phyloP scores from a whole-genome alignment of 2,329 filamentous ascomycete genomes.

The Fusarium keratoplasticum region DNA sequence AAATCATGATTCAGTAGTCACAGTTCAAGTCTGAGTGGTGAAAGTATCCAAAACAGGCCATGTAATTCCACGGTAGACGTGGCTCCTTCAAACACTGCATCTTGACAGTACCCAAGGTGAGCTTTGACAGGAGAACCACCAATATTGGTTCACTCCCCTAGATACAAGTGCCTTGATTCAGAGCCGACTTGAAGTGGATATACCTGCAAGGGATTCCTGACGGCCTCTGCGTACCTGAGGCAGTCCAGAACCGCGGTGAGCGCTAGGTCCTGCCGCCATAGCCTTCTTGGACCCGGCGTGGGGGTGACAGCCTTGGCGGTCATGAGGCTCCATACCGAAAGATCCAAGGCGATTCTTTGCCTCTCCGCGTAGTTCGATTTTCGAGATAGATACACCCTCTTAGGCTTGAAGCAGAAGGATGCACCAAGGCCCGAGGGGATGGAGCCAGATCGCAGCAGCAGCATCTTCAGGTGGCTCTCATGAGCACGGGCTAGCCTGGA shows the following conservation, averaged over 20 bases:
- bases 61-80: not conserved
- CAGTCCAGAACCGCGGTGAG: not conserved
- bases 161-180: not conserved
- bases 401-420: not conserved
- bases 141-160: not conserved
- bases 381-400: not conserved
- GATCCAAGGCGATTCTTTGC: not conserved
- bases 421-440: not conserved
- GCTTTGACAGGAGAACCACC: not conserved
- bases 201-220: not conserved
- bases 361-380: not conserved
- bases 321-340: not conserved
- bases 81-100: not conserved
- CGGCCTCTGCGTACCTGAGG: not conserved
- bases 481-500: not conserved
- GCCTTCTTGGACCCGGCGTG: not conserved
- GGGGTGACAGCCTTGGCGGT: not conserved
- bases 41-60: not conserved
- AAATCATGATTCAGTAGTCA: not conserved
- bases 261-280: not conserved
- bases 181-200: not conserved
- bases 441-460: not conserved
- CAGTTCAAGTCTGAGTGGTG: not conserved
- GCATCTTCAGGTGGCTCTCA: not conserved
- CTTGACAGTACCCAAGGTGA: not conserved